A percentile compares a stretch with the other conserved stretches of the same genome.
Conservation (phyloP, 1,284 basidiomycete genomes). For the Apiotrichum porosum region DNA sequence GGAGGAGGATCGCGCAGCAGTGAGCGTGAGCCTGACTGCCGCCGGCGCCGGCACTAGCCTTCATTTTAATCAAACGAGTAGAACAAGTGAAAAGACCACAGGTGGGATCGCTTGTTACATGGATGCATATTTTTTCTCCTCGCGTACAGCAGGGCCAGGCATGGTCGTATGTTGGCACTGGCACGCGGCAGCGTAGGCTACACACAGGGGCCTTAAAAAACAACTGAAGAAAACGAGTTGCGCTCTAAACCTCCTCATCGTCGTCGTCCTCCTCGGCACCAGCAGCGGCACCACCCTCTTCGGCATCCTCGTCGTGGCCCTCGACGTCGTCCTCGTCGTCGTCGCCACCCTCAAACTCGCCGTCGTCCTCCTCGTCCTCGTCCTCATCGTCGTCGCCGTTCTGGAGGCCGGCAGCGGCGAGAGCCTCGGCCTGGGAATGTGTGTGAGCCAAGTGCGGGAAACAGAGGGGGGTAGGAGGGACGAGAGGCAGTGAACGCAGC, state of each 20-base stretch:
- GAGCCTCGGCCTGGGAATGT: conserved; percentile 26
- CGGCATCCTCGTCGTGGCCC: conserved; percentile 13
- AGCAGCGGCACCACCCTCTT: conserved; percentile 19
- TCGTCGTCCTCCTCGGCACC: conserved; percentile 26
- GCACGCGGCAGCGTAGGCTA: no score
- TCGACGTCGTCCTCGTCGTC: conserved; percentile 21
- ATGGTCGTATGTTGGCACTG: no score
- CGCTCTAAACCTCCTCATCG: conserved; percentile 26
- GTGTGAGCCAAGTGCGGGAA: conserved; percentile 9
- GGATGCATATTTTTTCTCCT: background rate
- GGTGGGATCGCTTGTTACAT: no score
- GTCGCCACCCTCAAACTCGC: conserved; percentile 22
- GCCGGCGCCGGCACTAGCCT: no score
- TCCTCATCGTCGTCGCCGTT: conserved; percentile 13
- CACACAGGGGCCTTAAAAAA: no score
- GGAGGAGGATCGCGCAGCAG: conserved; percentile 45
- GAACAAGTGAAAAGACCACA: no score
- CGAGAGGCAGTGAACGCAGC: no score
- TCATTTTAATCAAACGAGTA: no score
- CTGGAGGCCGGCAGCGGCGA: conserved; percentile 35
- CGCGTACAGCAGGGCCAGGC: no score
- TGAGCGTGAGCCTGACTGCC: no score
- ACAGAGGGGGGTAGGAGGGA: no score
- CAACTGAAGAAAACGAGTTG: no score
- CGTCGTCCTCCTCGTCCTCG: conserved; percentile 23